Conservation (phyloP, 495 filamentous ascomycete genomes). For the Tuber microsphaerosporum region DNA sequence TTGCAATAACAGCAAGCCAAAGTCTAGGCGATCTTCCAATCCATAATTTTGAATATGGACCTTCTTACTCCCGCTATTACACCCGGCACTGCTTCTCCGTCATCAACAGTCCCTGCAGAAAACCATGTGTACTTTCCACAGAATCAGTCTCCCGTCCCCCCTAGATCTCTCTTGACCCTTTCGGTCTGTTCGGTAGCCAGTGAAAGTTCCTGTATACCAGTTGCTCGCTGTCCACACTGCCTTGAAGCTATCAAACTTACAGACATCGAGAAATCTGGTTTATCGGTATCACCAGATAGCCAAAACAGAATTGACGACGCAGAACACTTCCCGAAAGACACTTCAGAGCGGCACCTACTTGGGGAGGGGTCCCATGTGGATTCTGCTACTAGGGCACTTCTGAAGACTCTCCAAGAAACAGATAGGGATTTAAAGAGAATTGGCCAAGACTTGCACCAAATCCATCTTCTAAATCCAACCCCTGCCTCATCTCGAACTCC, state of each 20-base stretch:
- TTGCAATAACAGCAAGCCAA: background rate
- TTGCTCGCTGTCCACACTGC: conserved; percentile 18
- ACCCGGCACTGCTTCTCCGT: conserved; percentile 17
- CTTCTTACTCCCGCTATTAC: conserved; percentile 25
- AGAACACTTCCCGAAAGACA: conserved; percentile 12
- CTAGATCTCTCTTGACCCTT: conserved; percentile 27
- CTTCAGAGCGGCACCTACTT: conserved; percentile 9
- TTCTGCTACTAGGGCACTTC: conserved; percentile 15
- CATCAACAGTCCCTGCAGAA: conserved; percentile 10
- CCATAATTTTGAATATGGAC: conserved; percentile 13
- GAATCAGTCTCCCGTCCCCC: conserved; percentile 12
- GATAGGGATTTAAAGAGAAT: conserved; percentile 23
- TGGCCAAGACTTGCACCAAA: conserved; percentile 29
- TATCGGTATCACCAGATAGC: background rate
- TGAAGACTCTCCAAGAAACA: conserved; percentile 25
- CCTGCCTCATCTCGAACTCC: conserved; percentile 19
- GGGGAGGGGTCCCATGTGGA: background rate
- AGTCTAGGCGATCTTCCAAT: background rate
- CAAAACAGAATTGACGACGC: background rate
- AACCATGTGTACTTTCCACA: background rate
- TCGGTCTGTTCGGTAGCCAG: conserved; percentile 27
- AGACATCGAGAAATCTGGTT: background rate
- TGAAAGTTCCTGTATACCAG: conserved; percentile 2
- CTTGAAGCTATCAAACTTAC: conserved; percentile 10
- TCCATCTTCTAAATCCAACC: conserved; percentile 29